A percentile compares a stretch with the other conserved stretches of the same genome.
Evolutionary conservation across 495 filamentous ascomycete species (phyloP).

Genomic region (Penicillium paxilli): DNA sequence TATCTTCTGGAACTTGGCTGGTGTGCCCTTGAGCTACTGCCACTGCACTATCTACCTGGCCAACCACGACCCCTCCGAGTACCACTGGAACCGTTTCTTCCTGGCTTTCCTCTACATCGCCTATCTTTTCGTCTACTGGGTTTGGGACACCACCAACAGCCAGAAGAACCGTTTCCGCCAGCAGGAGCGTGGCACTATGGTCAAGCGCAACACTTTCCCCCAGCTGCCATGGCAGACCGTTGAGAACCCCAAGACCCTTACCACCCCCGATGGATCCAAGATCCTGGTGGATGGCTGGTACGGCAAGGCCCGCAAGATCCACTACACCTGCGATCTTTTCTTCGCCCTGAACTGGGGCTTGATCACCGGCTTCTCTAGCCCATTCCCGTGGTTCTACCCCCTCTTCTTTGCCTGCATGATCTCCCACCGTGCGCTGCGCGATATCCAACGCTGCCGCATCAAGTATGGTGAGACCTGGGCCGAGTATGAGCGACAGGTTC

Average conservation of each 20-base stretch:
- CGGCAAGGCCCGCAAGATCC: constrained; percentile 87
- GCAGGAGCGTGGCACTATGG: constrained; percentile 70
- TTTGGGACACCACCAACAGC: constrained; percentile 88
- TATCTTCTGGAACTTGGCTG: constrained; percentile 99
- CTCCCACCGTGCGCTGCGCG: constrained; percentile 78
- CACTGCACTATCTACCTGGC: constrained; percentile 95
- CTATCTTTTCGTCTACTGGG: constrained; percentile 87
- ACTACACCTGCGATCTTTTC: constrained; percentile 89
- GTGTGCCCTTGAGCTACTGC: constrained; percentile 94
- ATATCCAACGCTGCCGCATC: constrained; percentile 77
- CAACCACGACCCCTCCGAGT: constrained; percentile 79
- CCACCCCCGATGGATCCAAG: constrained; percentile 72
- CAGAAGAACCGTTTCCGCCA: constrained; percentile 96
- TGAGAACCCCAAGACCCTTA: constrained; percentile 84
- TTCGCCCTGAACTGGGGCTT: constrained; percentile 69
- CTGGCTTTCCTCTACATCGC: constrained; percentile 63
- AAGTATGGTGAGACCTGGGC: constrained; percentile 94
- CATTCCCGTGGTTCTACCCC: constrained; percentile 97
- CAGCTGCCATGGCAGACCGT: constrained; percentile 87
- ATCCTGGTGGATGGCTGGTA: constrained; percentile 94
- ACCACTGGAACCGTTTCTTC: constrained; percentile 72
- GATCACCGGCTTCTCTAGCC: constrained; percentile 69
- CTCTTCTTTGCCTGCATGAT: constrained; percentile 93
- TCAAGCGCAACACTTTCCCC: constrained; percentile 83
- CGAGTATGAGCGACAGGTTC: constrained; percentile 85